A percentile compares a stretch with the other conserved stretches of the same genome.
Evolutionary conservation across 2,329 filamentous ascomycete genomes (phyloP).

Genomic region (Paracorniculantispora psalliotae): DNA sequence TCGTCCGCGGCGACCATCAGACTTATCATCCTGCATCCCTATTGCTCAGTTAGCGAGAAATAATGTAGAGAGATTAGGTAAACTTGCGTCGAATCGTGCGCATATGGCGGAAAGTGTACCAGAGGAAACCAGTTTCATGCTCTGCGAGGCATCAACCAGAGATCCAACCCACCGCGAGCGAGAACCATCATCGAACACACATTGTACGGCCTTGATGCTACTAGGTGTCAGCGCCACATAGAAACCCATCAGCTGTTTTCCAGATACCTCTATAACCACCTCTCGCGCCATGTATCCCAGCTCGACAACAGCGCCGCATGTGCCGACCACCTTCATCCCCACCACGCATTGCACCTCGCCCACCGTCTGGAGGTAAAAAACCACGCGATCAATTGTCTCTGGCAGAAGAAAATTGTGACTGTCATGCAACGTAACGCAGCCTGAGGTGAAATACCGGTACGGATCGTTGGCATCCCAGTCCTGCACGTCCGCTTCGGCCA

Average conservation of each 20-base stretch:
- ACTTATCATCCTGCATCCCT: conserved; percentile 1
- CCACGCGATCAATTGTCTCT: neutral
- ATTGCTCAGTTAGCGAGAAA: neutral
- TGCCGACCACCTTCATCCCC: conserved; percentile 1
- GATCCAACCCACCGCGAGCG: neutral
- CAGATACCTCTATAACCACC: neutral
- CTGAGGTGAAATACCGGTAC: neutral
- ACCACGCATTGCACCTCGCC: neutral
- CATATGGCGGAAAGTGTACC: neutral
- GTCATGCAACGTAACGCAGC: neutral
- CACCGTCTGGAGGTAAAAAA: neutral
- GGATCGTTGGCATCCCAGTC: neutral
- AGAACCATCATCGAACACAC: neutral
- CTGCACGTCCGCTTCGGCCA: neutral
- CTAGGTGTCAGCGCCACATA: neutral
- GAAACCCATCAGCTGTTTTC: neutral
- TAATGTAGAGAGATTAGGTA: neutral
- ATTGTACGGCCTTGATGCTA: neutral
- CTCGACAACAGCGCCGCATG: neutral
- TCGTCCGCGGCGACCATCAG: neutral
- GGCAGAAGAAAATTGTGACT: neutral
- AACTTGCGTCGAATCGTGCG: neutral
- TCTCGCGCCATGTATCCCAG: neutral
- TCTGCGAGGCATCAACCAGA: neutral
- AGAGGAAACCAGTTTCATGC: neutral